Base-by-base conservation (phyloP, 2,329 filamentous ascomycete species). In the Claviceps sp. region DNA sequence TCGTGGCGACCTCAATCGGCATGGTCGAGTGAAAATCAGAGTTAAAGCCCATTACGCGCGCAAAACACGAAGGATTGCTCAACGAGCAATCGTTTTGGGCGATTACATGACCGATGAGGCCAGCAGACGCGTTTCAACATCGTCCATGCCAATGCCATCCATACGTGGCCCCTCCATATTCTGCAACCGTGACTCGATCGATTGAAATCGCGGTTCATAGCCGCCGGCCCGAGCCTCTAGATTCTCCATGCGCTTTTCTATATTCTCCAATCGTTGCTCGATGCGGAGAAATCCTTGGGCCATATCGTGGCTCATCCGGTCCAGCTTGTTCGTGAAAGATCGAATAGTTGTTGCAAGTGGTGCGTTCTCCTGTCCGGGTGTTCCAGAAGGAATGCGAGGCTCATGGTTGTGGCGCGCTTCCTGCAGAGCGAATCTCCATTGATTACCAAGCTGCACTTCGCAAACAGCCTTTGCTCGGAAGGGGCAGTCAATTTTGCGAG, bases 391-490 rank as follows among this genome's bases (percentile, higher is more conserved):
- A 48, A 78, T 66, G 54, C 78, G 75, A 36, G 78, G 74, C 58
- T 81, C 78, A 61, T 82, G 78, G 62, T 82, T 82, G 61, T 82
- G 78, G 14, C 77, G 70, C n/a, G 71, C 63, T 52, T 80, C 76
- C 54, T 81, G 78, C 11, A 82, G 73, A 7, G 74, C 75, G 56
- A 82, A 82, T n/a, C 78, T 76, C 78, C 78, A 82, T 63, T 81
- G 78, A 55, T 81, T 79, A 43, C 74, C 74, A 11, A 82, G 68
- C 62, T 80, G 77, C 6, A 82, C 78, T 60, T 82, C 78, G 56
- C 78, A 82, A 22, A 82, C 78, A 24, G 78, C 78, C 67, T 82
- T 82, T 52, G 78, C 78, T 50, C 77, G 75, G 68, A 79, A 82
- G 11, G 78, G 78, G 52, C 78, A 82, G 62, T 82, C 78, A 52